A percentile compares a stretch with the other conserved stretches of the same genome.
Conservation (phyloP, 83 land plant genomes). For the Picea abies region DNA sequence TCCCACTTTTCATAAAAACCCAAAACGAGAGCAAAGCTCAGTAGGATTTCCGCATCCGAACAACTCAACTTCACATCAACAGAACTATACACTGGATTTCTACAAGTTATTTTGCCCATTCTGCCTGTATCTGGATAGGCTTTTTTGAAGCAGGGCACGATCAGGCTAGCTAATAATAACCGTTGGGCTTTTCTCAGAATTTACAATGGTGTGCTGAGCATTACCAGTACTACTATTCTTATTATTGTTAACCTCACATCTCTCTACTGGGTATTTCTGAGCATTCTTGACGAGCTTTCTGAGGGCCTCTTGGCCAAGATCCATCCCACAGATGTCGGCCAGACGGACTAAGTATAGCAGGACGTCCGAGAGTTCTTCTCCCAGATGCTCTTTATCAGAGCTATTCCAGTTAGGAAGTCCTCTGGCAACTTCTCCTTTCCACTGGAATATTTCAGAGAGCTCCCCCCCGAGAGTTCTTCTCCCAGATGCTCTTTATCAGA, state of each 20-base stretch:
- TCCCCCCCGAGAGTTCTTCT: constrained; percentile 72
- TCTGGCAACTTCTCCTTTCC: constrained; percentile 62
- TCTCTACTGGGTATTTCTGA: constrained; percentile 37
- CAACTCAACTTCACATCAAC: too few species aligned
- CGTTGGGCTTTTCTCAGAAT: background rate
- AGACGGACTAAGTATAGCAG: constrained; percentile 54
- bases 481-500: constrained; percentile 65
- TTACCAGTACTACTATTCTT: background rate
- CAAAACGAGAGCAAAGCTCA: too few species aligned
- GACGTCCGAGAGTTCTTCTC: constrained; percentile 70
- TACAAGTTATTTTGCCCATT: too few species aligned
- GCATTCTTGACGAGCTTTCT: constrained; percentile 52
- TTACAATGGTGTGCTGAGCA: constrained; percentile 2
- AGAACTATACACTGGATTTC: too few species aligned
- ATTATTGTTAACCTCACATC: background rate
- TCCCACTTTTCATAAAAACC: too few species aligned
- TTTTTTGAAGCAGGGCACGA: too few species aligned
- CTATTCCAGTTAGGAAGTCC: constrained; percentile 59
- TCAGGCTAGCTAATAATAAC: too few species aligned
- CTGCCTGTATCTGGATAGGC: too few species aligned
- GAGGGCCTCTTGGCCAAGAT: constrained; percentile 59
- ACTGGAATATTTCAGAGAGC: constrained; percentile 63
- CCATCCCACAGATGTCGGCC: constrained; percentile 65
- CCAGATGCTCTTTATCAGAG: constrained; percentile 62
- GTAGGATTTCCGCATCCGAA: too few species aligned